Base-by-base conservation (phyloP, 2,329 filamentous ascomycete species). In the Cytospora mali region DNA sequence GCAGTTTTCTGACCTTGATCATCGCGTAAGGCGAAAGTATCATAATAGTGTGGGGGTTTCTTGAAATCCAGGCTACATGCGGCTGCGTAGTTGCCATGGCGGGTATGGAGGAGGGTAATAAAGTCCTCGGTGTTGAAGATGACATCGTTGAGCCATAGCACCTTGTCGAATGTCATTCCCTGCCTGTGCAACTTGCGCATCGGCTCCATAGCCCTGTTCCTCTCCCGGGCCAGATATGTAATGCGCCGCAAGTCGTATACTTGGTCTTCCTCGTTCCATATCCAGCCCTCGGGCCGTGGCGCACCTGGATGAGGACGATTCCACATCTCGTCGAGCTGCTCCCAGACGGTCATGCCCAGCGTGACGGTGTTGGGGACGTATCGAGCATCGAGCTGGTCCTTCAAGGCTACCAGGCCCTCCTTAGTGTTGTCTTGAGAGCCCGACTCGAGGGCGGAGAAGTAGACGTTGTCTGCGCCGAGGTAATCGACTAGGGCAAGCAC, bases 391-490 rank as follows among this genome's bases (percentile, higher is more conserved):
- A 91, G 77, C 33, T 79, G 72, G 2, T 67, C 69, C 67, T 88
- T 83, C 11, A 91, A 76, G 18, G 84, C 80, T 49, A 76, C 75
- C 66, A 91, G 75, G 2, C 84, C 85, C 13, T 78, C 84, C 71
- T 90, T 90, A 5, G 86, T 87, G 60, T 85, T 75, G 72, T 91
- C 89, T 73, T 84, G 87, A 62, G 86, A 89, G 2, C 88, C 88
- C 56, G 85, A 88, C 73, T 91, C 88, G 68, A 87, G 82, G 23
- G 90, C 82, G 35, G 83, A 85, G 62, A 92, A 79, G 71, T 83
- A 88, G 4, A 90, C 82, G 70, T 89, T 89, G 18, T 83, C 80
- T 1, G 81, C 72, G 0, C 88, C 88, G 6, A 90, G 75, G 50
- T 81, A 76, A 65, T 81, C 76, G 35, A 84, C 79, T 29, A 91